Conservation (phyloP, 768 basidiomycete species). For the Russula lepida region DNA sequence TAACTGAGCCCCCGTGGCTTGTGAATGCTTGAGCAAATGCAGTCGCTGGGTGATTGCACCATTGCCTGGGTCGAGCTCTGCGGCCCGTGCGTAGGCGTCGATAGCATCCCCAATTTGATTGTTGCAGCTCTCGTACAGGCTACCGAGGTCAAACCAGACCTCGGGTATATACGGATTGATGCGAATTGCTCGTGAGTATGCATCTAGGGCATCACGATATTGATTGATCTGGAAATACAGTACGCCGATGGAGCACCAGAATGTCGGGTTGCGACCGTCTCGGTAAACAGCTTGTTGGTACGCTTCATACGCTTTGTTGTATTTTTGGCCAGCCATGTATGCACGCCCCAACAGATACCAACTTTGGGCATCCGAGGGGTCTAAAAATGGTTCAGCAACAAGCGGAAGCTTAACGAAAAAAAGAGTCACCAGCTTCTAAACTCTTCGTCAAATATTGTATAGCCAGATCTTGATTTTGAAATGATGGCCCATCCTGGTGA, state of each 20-base stretch:
- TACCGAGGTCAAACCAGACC: slow-evolving; percentile 96
- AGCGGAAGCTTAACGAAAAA: neutral
- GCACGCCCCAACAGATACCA: slow-evolving; percentile 99
- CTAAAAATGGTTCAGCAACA: slow-evolving; percentile 33
- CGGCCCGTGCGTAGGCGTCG: slow-evolving; percentile 93
- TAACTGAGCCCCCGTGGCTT: slow-evolving; percentile 61
- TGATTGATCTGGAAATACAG: slow-evolving; percentile 99
- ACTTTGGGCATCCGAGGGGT: slow-evolving; percentile 91
- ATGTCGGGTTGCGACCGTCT: slow-evolving; percentile 97
- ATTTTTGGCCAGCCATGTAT: slow-evolving; percentile 97
- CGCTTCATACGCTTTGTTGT: slow-evolving; percentile 99
- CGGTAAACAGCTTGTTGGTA: slow-evolving; percentile 99
- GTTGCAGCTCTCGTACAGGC: slow-evolving; percentile 96
- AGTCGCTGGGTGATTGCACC: slow-evolving; percentile 74
- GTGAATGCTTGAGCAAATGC: slow-evolving; percentile 68
- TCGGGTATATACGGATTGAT: slow-evolving; percentile 96
- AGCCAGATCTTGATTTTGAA: slow-evolving; percentile 93
- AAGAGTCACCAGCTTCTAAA: slow-evolving; percentile 78
- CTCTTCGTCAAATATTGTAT: slow-evolving; percentile 91
- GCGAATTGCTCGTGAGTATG: slow-evolving; percentile 96
- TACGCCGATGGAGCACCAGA: slow-evolving; percentile 99
- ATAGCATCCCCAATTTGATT: slow-evolving; percentile 98
- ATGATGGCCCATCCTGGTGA: slow-evolving; percentile 89
- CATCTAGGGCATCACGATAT: slow-evolving; percentile 96
- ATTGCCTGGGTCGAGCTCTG: slow-evolving; percentile 87